Percentiles rank a stretch among this genome's conserved stretches.
These are phyloP conservation scores for Enteropsectra breve DNA, from an alignment of 371 early-diverging fungal species.

Conservation along the genomic window DNA sequence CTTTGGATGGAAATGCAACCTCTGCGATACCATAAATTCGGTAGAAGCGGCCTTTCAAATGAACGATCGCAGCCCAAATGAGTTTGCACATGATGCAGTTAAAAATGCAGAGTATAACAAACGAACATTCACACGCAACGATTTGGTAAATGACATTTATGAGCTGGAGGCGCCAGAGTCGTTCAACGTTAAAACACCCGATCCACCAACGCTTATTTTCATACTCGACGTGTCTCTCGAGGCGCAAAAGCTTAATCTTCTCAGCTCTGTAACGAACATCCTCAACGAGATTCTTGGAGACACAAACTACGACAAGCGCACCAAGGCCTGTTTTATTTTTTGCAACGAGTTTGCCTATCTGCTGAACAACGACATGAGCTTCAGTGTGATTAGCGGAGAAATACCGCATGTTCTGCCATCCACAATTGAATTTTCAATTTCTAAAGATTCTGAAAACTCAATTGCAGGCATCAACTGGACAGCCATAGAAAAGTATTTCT, in stretches of 20 bases:
- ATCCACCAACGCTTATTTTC: slow-evolving; percentile 38
- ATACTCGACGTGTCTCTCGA: slow-evolving; percentile 51
- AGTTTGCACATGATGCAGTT: slow-evolving; percentile 29
- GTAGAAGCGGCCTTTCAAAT: slow-evolving; percentile 41
- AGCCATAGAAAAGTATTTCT: slow-evolving; percentile 25
- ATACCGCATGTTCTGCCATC: slow-evolving; percentile 6
- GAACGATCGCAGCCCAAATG: slow-evolving; percentile 16
- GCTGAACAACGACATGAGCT: slow-evolving; percentile 24
- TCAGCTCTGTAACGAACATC: slow-evolving; percentile 19
- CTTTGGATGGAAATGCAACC: slow-evolving; percentile 59
- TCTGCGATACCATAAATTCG: slow-evolving; percentile 53
- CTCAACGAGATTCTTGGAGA: slow-evolving; percentile 31
- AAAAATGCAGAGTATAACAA: slow-evolving; percentile 44
- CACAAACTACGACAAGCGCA: slow-evolving; percentile 19
- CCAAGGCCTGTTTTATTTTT: slow-evolving; percentile 43
- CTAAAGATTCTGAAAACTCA: slow-evolving; percentile 13
- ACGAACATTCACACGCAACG: slow-evolving; percentile 25
- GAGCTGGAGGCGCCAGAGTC: slow-evolving; percentile 46
- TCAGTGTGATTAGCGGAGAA: slow-evolving; percentile 5
- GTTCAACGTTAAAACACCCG: slow-evolving; percentile 33
- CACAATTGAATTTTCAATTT: neutral
- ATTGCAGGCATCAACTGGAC: neutral
- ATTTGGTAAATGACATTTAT: slow-evolving; percentile 45
- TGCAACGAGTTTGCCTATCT: slow-evolving; percentile 34
- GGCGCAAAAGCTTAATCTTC: slow-evolving; percentile 16